Evolutionary conservation across 352 stramenopile genomes (phyloP), one percentile per base, ranked within the genome.

Genomic region (Globisporangium radiosum): DNA sequence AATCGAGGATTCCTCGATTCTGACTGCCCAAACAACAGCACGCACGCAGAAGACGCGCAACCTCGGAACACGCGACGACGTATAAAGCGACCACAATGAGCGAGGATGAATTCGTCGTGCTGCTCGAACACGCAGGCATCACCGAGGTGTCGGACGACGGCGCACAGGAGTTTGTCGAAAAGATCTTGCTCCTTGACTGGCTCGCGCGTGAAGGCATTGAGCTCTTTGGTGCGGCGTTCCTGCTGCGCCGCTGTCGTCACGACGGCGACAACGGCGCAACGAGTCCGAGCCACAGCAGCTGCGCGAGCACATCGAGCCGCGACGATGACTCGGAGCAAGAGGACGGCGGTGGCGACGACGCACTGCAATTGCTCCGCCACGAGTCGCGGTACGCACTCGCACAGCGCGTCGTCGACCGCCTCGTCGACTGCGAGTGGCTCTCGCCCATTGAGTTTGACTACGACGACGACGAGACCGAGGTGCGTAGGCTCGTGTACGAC

Each of bases 21-120:
- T 33, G 25, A 33, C 25, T 33, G 25, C 25, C 25, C 25, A 33
- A 14, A 10, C 15, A 13, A 42, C 19, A 6, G 9, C 25, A 33
- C 25, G 25, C 25, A 33, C 25, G 25, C 25, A 33, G 25, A 33
- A 33, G 25, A 33, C 25, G 25, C 25, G 2, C 25, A 33, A 33
- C 2, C 25, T 33, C 25, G 25, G 25, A 33, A 37, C 9, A 37
- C 14, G 19, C 47, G 15, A 51, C 47, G 19, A 61, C 25, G 53
- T 15, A 8, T 13, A 6, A 52, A 55, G 13, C 40, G 56, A 25
- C 38, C 1, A 3, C 25, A 33, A 90, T 89, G 78, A 91, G 78
- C 65, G 83, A 93, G 62, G 83, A 93, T 69, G 83, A 91, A 68
- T 93, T 93, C 61, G 81, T 93, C 39, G 81, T 93, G 74, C 69